Percentiles rank a stretch among this genome's conserved stretches.
phyloP scores from a whole-genome alignment of 495 filamentous ascomycete species.

The Aspergillus kassunensis region DNA sequence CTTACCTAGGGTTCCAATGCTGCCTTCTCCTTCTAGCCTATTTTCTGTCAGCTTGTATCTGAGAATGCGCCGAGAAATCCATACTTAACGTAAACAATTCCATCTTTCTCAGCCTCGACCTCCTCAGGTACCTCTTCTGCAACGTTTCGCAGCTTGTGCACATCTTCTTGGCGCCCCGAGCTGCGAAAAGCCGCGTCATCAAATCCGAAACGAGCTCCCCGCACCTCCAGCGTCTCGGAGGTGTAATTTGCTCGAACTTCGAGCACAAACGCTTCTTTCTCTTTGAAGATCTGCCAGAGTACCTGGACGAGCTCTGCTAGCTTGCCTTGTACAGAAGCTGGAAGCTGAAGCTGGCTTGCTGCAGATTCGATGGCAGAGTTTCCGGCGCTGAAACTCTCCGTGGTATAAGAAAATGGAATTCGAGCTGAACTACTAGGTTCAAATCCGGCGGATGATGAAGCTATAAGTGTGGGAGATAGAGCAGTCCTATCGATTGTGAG shows the following conservation, averaged over 20 bases:
- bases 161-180: constrained; percentile 57
- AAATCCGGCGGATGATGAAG: constrained; percentile 48
- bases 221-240: constrained; percentile 43
- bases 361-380: constrained; percentile 34
- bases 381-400: constrained; percentile 27
- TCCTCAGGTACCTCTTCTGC: constrained; percentile 53
- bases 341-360: constrained; percentile 50
- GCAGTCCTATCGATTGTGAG: constrained; percentile 63
- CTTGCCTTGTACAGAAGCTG: constrained; percentile 33
- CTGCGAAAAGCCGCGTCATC: constrained; percentile 75
- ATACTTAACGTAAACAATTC: constrained; percentile 69
- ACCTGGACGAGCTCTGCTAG: constrained; percentile 48
- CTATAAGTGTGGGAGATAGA: constrained; percentile 62
- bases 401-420: constrained; percentile 61
- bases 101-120: constrained; percentile 61
- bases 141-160: constrained; percentile 55
- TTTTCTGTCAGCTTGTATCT: constrained; percentile 9
- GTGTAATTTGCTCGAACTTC: constrained; percentile 43
- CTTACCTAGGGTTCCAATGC: constrained; percentile 63
- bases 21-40: constrained; percentile 46
- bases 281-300: constrained; percentile 58
- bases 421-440: constrained; percentile 36
- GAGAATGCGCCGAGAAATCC: not conserved
- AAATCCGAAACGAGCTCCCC: constrained; percentile 58
- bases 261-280: constrained; percentile 64